phyloP scores from a whole-genome alignment of 768 basidiomycete genomes.

The Xerocomus brunneocitrinus region DNA sequence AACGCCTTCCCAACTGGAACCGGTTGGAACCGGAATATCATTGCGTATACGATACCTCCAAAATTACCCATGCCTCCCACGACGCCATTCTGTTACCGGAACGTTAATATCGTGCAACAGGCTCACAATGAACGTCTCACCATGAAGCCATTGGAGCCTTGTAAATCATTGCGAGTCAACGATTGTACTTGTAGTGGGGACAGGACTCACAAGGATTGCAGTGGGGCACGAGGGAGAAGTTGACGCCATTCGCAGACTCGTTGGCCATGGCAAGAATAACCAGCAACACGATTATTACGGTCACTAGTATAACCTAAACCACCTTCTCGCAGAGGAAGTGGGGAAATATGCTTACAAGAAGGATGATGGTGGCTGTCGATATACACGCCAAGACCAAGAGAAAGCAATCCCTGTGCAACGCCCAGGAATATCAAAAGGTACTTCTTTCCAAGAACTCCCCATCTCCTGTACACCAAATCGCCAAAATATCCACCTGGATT shows the following conservation, averaged over 20 bases:
- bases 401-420: constrained; percentile 40
- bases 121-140: constrained; percentile 10
- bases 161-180: neutral
- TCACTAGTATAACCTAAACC: constrained; percentile 10
- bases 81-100: constrained; percentile 26
- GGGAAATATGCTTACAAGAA: constrained; percentile 12
- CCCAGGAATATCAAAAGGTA: constrained; percentile 42
- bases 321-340: neutral
- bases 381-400: constrained; percentile 46
- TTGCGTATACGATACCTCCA: constrained; percentile 46
- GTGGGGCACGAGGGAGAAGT: constrained; percentile 49
- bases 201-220: constrained; percentile 38
- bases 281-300: constrained; percentile 37
- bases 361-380: constrained; percentile 23
- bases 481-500: constrained; percentile 41
- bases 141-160: constrained; percentile 34
- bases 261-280: constrained; percentile 36
- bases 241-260: constrained; percentile 47
- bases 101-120: neutral
- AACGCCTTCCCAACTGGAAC: constrained; percentile 39
- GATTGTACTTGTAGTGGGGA: neutral
- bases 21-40: constrained; percentile 45
- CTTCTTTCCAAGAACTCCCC: constrained; percentile 45
- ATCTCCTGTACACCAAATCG: constrained; percentile 41
- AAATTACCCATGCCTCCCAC: constrained; percentile 39